Percentiles rank a stretch among this genome's conserved stretches.
Conservation (phyloP, 192 early-diverging fungal species). For the Backusella sp. region DNA sequence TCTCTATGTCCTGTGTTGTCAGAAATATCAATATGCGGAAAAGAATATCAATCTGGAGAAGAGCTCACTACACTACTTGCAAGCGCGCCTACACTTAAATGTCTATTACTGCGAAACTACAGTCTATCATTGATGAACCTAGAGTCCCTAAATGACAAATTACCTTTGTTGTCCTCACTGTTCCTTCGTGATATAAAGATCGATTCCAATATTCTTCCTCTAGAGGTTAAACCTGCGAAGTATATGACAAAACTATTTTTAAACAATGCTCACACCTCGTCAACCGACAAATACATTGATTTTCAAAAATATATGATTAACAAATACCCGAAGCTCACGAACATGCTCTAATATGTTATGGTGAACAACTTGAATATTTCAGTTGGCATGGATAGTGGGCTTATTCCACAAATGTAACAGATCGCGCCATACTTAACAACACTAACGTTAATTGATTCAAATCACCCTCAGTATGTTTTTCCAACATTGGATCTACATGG, state of each 20-base stretch:
- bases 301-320: not conserved
- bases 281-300: not conserved
- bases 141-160: not conserved
- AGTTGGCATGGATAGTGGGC: no score
- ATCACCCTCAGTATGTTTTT: no score
- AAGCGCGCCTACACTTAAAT: not conserved
- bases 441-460: no score
- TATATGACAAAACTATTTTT: not conserved
- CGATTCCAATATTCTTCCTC: not conserved
- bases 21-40: not conserved
- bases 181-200: not conserved
- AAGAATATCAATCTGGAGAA: not conserved
- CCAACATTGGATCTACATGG: no score
- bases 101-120: not conserved
- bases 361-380: rapidly evolving
- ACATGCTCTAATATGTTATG: not conserved
- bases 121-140: not conserved
- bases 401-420: no score
- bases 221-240: not conserved
- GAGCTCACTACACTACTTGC: not conserved
- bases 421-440: no score
- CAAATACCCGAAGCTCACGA: not conserved
- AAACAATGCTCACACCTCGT: not conserved
- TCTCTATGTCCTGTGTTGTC: not conserved
- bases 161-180: not conserved